phyloP scores from a whole-genome alignment of 2,329 filamentous ascomycete species.

The Paecilomyces dactylethromorphus region DNA sequence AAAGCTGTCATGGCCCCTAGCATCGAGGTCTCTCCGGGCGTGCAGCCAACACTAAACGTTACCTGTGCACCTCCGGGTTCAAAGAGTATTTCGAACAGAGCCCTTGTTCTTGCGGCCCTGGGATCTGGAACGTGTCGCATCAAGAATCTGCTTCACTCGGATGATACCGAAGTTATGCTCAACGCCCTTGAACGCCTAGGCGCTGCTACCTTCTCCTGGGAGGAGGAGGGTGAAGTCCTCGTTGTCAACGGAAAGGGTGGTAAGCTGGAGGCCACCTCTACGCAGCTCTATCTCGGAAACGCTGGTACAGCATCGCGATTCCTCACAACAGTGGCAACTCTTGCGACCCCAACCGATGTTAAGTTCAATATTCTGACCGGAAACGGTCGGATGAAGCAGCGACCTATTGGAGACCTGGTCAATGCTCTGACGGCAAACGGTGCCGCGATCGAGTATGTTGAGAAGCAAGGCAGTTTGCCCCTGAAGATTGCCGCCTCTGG shows the following conservation, averaged over 20 bases:
- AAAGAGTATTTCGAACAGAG: conserved; percentile 95
- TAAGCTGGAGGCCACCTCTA: conserved; percentile 64
- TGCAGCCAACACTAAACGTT: conserved; percentile 59
- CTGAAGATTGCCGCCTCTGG: conserved; percentile 74
- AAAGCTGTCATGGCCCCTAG: conserved; percentile 75
- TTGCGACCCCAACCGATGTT: conserved; percentile 61
- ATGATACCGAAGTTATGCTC: conserved; percentile 96
- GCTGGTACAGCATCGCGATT: conserved; percentile 95
- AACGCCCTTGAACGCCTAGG: conserved; percentile 79
- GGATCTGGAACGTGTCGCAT: conserved; percentile 80
- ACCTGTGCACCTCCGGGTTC: conserved; percentile 86
- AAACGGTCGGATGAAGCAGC: conserved; percentile 91
- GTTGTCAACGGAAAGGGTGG: conserved; percentile 90
- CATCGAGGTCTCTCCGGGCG: conserved; percentile 65
- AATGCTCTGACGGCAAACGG: conserved; percentile 84
- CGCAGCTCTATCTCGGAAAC: conserved; percentile 87
- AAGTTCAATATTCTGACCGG: conserved; percentile 78
- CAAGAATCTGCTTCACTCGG: conserved; percentile 88
- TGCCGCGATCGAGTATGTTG: conserved; percentile 78
- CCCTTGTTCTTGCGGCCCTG: conserved; percentile 86
- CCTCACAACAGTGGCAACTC: conserved; percentile 80
- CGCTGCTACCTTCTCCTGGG: conserved; percentile 86
- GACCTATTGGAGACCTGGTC: conserved; percentile 88
- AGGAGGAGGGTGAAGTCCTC: conserved; percentile 86
- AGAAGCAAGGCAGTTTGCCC: conserved; percentile 75